Conservation (phyloP, 2,329 filamentous ascomycete species). For the Davidsoniella neocaledoniae region DNA sequence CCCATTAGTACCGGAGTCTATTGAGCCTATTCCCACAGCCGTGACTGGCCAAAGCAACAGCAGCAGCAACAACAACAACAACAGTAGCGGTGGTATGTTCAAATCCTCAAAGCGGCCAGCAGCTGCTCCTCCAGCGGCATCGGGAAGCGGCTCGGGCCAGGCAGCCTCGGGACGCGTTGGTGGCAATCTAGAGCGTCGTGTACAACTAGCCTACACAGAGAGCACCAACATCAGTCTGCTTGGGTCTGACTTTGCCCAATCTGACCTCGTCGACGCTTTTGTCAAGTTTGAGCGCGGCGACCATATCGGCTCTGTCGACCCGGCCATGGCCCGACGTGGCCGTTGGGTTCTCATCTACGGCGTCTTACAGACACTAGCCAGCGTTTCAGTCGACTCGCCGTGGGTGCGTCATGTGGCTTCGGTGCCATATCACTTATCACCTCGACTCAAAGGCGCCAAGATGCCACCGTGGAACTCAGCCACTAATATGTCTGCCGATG, state of each 20-base stretch:
- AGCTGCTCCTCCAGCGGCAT: neutral
- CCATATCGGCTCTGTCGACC: constrained; percentile 32
- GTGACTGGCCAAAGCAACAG: constrained; percentile 2
- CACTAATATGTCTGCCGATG: neutral
- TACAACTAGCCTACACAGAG: constrained; percentile 41
- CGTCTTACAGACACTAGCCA: constrained; percentile 41
- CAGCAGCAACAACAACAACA: neutral
- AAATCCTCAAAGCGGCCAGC: constrained; percentile 14
- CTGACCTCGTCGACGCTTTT: constrained; percentile 38
- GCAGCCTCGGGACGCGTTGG: constrained; percentile 6
- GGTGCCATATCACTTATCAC: constrained; percentile 40
- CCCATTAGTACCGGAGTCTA: constrained; percentile 42
- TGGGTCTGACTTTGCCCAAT: constrained; percentile 33
- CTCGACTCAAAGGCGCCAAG: constrained; percentile 32
- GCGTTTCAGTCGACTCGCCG: constrained; percentile 40
- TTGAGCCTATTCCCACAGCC: constrained; percentile 18
- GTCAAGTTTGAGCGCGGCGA: constrained; percentile 40
- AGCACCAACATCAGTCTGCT: constrained; percentile 42
- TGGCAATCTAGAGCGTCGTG: constrained; percentile 28
- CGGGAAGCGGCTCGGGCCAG: constrained; percentile 9
- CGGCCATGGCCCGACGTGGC: constrained; percentile 36
- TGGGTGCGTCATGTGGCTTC: constrained; percentile 33
- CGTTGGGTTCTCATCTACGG: constrained; percentile 47
- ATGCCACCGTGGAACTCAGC: constrained; percentile 37
- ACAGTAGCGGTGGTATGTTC: constrained; percentile 16